phyloP scores from a whole-genome alignment of 331 rosid species.

The Spiraea crenata region DNA sequence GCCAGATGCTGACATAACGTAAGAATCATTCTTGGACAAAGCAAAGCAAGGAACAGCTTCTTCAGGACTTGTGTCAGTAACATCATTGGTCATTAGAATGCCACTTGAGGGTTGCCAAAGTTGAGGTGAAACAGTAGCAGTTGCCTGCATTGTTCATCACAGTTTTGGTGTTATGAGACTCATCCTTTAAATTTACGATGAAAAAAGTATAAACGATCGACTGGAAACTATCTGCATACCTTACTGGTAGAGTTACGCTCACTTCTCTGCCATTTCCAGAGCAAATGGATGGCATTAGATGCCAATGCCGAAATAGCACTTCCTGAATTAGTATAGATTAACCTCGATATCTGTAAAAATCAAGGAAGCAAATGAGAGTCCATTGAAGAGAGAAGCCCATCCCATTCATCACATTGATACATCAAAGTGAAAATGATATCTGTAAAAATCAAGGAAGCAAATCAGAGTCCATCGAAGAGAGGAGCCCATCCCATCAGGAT shows the following conservation, averaged over 20 bases:
- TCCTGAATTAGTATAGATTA: conserved; percentile 94
- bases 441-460: too few relatives aligned
- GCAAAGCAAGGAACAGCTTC: conserved; percentile 90
- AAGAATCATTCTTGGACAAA: conserved; percentile 84
- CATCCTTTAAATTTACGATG: not conserved
- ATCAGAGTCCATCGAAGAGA: too few relatives aligned
- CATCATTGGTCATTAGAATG: conserved; percentile 80
- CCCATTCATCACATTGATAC: not conserved
- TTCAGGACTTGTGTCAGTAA: conserved; percentile 65
- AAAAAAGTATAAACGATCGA: conserved; percentile 13
- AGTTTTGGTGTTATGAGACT: conserved; percentile 14
- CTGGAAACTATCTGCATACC: conserved; percentile 41
- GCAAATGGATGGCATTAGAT: conserved; percentile 90
- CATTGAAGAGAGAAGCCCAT: conserved; percentile 1
- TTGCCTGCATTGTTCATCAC: conserved; percentile 57
- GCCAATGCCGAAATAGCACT: conserved; percentile 87
- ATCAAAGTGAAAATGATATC: not conserved
- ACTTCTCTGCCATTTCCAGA: conserved; percentile 94
- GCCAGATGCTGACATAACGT: conserved; percentile 94
- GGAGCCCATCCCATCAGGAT: too few relatives aligned
- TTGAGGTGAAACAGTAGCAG: conserved; percentile 69
- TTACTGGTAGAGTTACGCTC: conserved; percentile 80
- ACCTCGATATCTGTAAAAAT: conserved; percentile 81
- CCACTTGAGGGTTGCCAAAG: conserved; percentile 94
- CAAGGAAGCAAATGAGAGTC: conserved; percentile 30